Percentiles rank a stretch among this genome's conserved stretches.
Conservation (phyloP, 2,329 filamentous ascomycete genomes). For the Coleophoma eucalyptorum region DNA sequence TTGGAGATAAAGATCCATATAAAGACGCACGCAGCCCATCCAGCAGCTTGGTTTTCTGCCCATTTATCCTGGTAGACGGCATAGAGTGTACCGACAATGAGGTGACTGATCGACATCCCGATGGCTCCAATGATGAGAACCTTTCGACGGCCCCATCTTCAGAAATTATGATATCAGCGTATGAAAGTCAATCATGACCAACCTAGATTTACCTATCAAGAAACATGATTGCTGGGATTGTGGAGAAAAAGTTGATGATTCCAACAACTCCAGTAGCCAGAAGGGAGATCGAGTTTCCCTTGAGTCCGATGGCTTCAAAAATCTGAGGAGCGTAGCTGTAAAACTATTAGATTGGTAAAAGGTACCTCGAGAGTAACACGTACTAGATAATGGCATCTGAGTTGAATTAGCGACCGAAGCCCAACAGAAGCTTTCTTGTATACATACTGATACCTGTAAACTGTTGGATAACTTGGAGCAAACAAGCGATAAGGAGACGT, state of each 20-base stretch:
- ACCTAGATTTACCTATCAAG: no score
- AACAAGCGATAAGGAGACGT: conserved; percentile 58
- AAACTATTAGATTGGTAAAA: no score
- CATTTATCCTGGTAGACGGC: conserved; percentile 39
- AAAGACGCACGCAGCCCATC: conserved; percentile 32
- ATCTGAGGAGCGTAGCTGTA: not conserved
- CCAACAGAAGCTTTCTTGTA: conserved; percentile 52
- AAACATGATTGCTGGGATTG: no score
- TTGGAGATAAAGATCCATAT: conserved; percentile 25
- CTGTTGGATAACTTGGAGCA: conserved; percentile 54
- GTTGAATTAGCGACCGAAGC: conserved; percentile 35
- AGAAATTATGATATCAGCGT: not conserved
- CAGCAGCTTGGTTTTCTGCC: conserved; percentile 29
- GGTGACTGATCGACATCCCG: conserved; percentile 57
- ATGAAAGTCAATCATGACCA: no score
- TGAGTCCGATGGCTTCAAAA: not conserved
- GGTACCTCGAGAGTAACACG: no score
- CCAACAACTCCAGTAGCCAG: not conserved
- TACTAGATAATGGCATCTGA: conserved; percentile 45
- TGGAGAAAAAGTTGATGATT: not conserved
- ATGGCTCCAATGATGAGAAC: conserved; percentile 59
- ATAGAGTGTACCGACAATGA: conserved; percentile 64
- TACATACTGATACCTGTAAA: not conserved
- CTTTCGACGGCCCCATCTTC: conserved; percentile 59
- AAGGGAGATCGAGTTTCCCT: not conserved